Percentiles rank a stretch among this genome's conserved stretches.
phyloP scores from a whole-genome alignment of 2,329 filamentous ascomycete genomes.

The Microdochium bolleyi region DNA sequence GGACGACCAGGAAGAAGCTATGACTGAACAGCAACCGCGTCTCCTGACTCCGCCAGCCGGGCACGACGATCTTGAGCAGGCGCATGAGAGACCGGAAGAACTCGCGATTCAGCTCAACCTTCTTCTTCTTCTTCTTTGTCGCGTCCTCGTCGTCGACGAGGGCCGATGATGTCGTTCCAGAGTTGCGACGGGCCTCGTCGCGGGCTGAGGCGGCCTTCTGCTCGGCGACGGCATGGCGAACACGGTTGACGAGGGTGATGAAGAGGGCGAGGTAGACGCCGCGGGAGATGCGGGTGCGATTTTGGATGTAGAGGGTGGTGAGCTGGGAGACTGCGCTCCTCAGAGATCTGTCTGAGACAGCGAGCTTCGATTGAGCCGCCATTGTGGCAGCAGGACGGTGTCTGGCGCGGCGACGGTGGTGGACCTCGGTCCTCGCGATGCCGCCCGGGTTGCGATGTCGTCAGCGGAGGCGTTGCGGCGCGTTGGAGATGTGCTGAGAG shows the following conservation, averaged over 20 bases:
- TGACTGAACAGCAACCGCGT: constrained; percentile 79
- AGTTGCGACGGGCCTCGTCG: constrained; percentile 50
- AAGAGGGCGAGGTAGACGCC: constrained; percentile 78
- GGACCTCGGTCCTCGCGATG: neutral
- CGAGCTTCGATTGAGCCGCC: constrained; percentile 69
- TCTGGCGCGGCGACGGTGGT: neutral
- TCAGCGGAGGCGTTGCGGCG: neutral
- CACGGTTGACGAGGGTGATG: constrained; percentile 73
- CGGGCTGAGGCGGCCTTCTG: constrained; percentile 77
- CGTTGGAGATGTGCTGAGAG: neutral
- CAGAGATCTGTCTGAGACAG: constrained; percentile 55
- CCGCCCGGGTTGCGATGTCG: neutral
- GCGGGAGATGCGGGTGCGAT: constrained; percentile 77
- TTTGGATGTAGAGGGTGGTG: constrained; percentile 64
- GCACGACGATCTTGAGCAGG: constrained; percentile 79
- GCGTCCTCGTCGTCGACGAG: constrained; percentile 12
- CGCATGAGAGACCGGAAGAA: constrained; percentile 67
- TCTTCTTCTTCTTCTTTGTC: constrained; percentile 50
- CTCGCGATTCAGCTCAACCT: constrained; percentile 87
- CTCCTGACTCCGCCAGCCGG: constrained; percentile 85
- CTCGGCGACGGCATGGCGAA: constrained; percentile 85
- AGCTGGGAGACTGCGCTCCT: constrained; percentile 58
- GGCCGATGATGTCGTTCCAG: constrained; percentile 39
- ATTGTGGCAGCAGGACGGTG: constrained; percentile 34
- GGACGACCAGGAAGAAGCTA: constrained; percentile 82